Evolutionary conservation across 202 grass and related monocot species (phyloP), one percentile per base, ranked within the genome.

Genomic region (Dendrocalamus latiflorus): DNA sequence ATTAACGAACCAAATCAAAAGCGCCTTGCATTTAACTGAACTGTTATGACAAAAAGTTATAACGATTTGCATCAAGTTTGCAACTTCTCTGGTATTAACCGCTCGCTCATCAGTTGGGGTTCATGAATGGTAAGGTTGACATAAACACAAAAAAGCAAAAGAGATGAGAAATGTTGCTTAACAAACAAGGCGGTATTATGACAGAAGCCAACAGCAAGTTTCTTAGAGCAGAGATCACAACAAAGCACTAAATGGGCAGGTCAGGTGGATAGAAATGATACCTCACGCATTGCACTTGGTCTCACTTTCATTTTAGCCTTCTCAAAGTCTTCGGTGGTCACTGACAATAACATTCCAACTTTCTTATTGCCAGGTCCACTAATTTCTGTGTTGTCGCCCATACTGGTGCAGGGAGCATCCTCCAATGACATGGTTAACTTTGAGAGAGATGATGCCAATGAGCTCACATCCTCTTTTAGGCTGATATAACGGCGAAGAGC

Each of bases 281-380:
- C 94, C 95, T 94, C 95, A n/a, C 95, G 95, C 95, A 98, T 98
- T 76, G 92, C 90, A 88, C 92, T 98, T 56, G 92, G 95, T 71
- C 88, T 85, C 84, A 98, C 77, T 94, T 98, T 94, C 69, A 90
- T 77, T 84, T 94, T 98, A 59, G 95, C 92, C 59, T 80, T 91
- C 42, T 94, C 80, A 75, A 98, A 93, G 83, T 98, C 95, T n/a
- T 93, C 90, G 66, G 28, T 26, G 25, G 57, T 91, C 39, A 98
- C 89, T 56, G 78, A 76, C 74, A 94, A 68, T 28, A 70, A 13
- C 26, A 68, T 72, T 28, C 78, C 83, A 83, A 84, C 74, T 84
- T 75, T 68, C 60, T 30, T 70, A 67, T 73, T 38, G 60, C 68
- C 36, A 74, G 28, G 44, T 44, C 75, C 54, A 16, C 34, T 70